Percentiles rank a stretch among this genome's conserved stretches.
phyloP scores from a whole-genome alignment of 2,329 filamentous ascomycete genomes.

The Tolypocladium ovalisporum region DNA sequence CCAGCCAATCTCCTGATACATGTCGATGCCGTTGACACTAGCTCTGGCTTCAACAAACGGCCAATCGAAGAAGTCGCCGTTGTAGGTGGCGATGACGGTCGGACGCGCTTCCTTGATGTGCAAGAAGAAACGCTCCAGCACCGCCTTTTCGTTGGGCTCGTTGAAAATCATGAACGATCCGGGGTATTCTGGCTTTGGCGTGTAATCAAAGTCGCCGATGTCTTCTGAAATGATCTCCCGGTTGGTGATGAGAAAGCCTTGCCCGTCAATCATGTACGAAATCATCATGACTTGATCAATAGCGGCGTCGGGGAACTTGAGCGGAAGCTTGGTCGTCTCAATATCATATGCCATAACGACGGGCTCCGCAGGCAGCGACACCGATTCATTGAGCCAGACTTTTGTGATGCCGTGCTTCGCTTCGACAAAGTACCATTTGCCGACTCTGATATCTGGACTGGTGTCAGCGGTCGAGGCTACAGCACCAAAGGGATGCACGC shows the following conservation, averaged over 20 bases:
- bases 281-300: conserved; percentile 99
- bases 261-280: conserved; percentile 99
- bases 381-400: conserved; percentile 77
- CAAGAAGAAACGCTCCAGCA: conserved; percentile 86
- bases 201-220: conserved; percentile 96
- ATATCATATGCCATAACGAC: conserved; percentile 99
- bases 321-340: conserved; percentile 86
- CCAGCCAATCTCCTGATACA: conserved; percentile 98
- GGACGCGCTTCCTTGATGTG: conserved; percentile 92
- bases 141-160: conserved; percentile 79
- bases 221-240: conserved; percentile 96
- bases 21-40: conserved; percentile 91
- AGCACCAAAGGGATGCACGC: conserved; percentile 2
- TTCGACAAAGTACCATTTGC: conserved; percentile 94
- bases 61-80: conserved; percentile 99
- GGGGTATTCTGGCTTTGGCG: conserved; percentile 89
- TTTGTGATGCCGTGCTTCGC: conserved; percentile 82
- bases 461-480: conserved; percentile 10
- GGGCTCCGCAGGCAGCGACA: conserved; percentile 82
- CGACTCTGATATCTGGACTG: conserved; percentile 72
- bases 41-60: conserved; percentile 92
- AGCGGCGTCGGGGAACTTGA: conserved; percentile 92
- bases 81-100: conserved; percentile 98
- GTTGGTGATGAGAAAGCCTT: conserved; percentile 96
- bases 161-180: conserved; percentile 98